Percentiles rank a stretch among this genome's conserved stretches.
Conservation (phyloP, 805 yeast genomes). For the Metschnikowia borealis region DNA sequence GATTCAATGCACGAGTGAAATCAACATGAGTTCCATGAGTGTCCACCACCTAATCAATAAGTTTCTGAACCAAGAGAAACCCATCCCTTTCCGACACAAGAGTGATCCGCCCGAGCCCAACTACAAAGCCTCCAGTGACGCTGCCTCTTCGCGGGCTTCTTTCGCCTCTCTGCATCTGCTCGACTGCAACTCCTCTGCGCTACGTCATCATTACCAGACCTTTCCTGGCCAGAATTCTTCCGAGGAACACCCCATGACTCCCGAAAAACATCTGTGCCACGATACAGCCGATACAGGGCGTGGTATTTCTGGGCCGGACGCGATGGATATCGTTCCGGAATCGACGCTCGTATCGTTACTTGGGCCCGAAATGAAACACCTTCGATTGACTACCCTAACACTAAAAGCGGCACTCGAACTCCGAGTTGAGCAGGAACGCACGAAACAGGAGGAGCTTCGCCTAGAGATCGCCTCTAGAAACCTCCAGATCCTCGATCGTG, state of each 20-base stretch:
- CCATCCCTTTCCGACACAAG: neutral
- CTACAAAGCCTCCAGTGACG: neutral
- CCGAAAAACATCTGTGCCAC: neutral
- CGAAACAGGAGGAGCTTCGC: constrained; percentile 74
- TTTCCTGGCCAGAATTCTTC: neutral
- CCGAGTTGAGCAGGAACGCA: constrained; percentile 69
- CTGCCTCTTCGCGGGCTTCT: neutral
- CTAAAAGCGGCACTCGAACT: constrained; percentile 55
- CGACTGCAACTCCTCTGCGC: constrained; percentile 1
- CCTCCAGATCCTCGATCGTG: constrained; percentile 58
- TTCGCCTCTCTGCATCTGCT: constrained; percentile 5
- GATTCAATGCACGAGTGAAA: neutral
- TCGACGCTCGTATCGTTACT: constrained; percentile 35
- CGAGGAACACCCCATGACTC: constrained; percentile 2
- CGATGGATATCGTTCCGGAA: constrained; percentile 8
- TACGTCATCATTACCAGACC: neutral
- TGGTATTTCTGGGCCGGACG: neutral
- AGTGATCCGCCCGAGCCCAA: neutral
- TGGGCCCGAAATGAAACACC: constrained; percentile 49
- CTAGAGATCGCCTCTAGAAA: constrained; percentile 60
- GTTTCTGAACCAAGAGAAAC: constrained; percentile 13
- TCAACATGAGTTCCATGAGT: constrained; percentile 29
- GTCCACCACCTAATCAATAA: constrained; percentile 40
- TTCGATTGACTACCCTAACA: constrained; percentile 58
- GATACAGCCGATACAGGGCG: neutral